These are phyloP conservation scores for Tripterygium wilfordii DNA, from an alignment of 177 flowering plant species.

Conservation along the genomic window DNA sequence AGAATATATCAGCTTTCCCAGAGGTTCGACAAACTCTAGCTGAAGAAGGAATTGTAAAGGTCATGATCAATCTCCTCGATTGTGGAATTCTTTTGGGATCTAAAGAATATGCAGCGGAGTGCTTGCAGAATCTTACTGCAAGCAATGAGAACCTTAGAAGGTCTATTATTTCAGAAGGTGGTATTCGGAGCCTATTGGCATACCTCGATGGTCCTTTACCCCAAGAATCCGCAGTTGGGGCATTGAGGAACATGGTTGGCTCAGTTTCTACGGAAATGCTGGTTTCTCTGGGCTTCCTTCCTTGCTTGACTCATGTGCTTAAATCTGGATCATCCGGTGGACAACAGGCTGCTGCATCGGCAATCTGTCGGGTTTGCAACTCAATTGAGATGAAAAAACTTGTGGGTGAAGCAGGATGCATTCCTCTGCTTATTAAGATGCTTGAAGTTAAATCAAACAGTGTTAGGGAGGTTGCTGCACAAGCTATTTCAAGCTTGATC, in stretches of 20 bases:
- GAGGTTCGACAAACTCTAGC: conserved; percentile 69
- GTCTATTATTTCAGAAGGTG: conserved; percentile 69
- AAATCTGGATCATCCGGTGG: conserved; percentile 77
- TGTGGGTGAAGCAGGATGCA: conserved; percentile 73
- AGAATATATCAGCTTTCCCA: conserved; percentile 76
- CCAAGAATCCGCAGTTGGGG: conserved; percentile 86
- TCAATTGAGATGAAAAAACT: conserved; percentile 60
- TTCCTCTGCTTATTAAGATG: conserved; percentile 66
- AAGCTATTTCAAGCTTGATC: conserved; percentile 61
- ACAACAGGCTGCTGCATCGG: conserved; percentile 76
- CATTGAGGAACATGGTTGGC: conserved; percentile 70
- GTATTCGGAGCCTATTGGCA: conserved; percentile 54
- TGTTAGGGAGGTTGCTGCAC: conserved; percentile 76
- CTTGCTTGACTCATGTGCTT: conserved; percentile 74
- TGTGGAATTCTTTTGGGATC: conserved; percentile 69
- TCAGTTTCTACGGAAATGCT: conserved; percentile 44
- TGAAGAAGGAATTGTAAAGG: conserved; percentile 72
- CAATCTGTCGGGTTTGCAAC: conserved; percentile 56
- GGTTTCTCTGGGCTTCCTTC: conserved; percentile 51
- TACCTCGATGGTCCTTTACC: conserved; percentile 81
- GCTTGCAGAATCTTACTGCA: conserved; percentile 79
- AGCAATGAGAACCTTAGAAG: conserved; percentile 52
- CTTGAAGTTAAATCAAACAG: conserved; percentile 69
- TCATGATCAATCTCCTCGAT: conserved; percentile 69
- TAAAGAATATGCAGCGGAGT: conserved; percentile 86